Base-by-base conservation (phyloP, 2,329 filamentous ascomycete species). In the Hypoxylon sp. region DNA sequence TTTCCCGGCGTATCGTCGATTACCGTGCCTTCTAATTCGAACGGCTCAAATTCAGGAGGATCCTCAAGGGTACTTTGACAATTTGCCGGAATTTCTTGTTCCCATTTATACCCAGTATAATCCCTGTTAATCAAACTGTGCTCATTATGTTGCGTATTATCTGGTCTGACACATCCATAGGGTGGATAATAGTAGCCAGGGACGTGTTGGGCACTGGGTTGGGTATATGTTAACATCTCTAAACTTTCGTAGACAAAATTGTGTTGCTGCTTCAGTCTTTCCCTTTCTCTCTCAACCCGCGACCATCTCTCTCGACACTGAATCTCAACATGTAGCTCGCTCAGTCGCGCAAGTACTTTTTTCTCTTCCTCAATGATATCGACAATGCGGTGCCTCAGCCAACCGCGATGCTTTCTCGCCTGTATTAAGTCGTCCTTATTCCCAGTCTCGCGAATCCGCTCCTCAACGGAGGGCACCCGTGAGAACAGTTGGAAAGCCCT, bases 301-400 rank as follows among this genome's bases (percentile, higher is more conserved):
- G 72, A 72, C 80, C 80, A 81, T 2, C 81, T 76, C 57, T 84
- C 81, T 2, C 81, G 80, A 42, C 80, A 82, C 70, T 83, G 81
- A 13, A 85, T 81, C 74, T 88, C 85, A 14, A 84, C 75, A 35
- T 82, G 79, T 13, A 89, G 71, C 63, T 88, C 85, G 11, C 81
- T 78, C n/a, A 89, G 77, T 2, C 85, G 79, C 14, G 78, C 63
- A 42, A 84, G 74, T 5, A 87, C 81, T 14, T 78, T 71, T 59
- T 78, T 81, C 71, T 88, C 83, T 71, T 87, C 84, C 58, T 81
- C 78, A 2, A 82, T 81, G 0, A 80, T 82, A 47, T 83, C 79
- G n/a, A 77, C 73, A 33, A 88, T 80, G 63, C 81, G 82, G 55
- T 77, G 77, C 51, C 76, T 81, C 10, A 87, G 66, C 60, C 82